phyloP scores from a whole-genome alignment of 768 basidiomycete genomes.

The Tubosaeta brunneosetosa region DNA sequence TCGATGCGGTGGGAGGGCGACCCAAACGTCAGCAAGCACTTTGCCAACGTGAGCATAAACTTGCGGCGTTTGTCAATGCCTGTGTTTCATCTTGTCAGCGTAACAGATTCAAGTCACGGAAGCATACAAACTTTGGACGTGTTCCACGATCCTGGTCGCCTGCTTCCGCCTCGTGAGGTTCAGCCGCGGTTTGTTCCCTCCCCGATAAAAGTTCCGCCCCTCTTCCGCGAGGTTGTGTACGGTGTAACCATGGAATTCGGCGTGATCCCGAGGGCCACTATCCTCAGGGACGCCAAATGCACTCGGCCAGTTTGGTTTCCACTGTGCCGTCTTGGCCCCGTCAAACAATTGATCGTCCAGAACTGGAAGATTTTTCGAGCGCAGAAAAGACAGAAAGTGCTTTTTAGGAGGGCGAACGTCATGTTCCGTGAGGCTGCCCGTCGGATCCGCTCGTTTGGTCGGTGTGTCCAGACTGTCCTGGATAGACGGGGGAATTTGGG shows the following conservation, averaged over 20 bases:
- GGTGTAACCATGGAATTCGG: conserved; percentile 4
- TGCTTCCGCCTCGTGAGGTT: conserved; percentile 31
- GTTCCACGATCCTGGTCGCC: conserved; percentile 36
- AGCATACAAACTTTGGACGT: conserved; percentile 44
- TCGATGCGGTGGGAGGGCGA: conserved; percentile 94
- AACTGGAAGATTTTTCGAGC: conserved; percentile 7
- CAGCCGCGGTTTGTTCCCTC: conserved; percentile 25
- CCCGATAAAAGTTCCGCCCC: conserved; percentile 27
- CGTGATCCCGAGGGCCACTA: conserved; percentile 12
- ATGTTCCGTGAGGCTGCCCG: conserved; percentile 6
- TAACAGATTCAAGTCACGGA: background rate
- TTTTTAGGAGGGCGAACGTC: conserved; percentile 6
- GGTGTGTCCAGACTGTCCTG: conserved; percentile 1
- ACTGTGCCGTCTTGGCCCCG: conserved; percentile 23
- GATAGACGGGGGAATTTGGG: background rate
- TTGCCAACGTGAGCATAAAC: conserved; percentile 82
- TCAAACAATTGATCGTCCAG: conserved; percentile 24
- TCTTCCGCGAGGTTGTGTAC: conserved; percentile 6
- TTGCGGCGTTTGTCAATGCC: conserved; percentile 50
- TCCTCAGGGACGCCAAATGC: conserved; percentile 19
- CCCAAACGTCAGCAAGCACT: conserved; percentile 86
- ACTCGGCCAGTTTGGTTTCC: conserved; percentile 21
- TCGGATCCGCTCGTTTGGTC: background rate
- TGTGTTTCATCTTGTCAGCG: conserved; percentile 17
- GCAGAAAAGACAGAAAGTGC: conserved; percentile 14